Base-by-base conservation (phyloP, 2,329 filamentous ascomycete species). In the Chlorencoelia australis region DNA sequence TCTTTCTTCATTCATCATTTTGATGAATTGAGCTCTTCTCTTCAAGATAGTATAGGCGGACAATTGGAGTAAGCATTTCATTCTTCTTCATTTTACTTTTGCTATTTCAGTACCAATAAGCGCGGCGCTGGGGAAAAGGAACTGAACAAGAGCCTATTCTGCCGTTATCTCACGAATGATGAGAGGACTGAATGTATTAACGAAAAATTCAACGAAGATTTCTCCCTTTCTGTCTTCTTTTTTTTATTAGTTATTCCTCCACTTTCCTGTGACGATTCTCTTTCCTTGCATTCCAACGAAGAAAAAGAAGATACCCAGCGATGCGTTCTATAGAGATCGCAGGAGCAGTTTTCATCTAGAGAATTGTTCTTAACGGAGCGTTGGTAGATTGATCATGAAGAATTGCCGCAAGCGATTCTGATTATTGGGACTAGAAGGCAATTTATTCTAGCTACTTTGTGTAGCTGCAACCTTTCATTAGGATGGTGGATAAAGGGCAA, bases 361-460 rank as follows among this genome's bases (percentile, higher is more conserved):
- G 74, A 69, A 64, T 67, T 71, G 69, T 65, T 68, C 78, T 79
- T 80, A 84, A 85, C 80, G 81, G 80, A 85, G 75, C 80, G 77
- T 81, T 83, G 80, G 81, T 58, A 86, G 51, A 57, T 53, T 50
- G 34, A 54, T 29, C 31, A 33, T 44, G 35, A 31, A 39, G 48
- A 41, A 43, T 49, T 42, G 34, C 22, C 44, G 39, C 35, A 39
- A 22, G 13, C 30, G 24, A 18, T 17, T 35, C n/a, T 18, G 14
- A 32, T 46, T 43, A 26, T 50, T 50, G 55, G 49, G 48, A 55
- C 35, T 48, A 51, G 48, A 57, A 56, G 48, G 56, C 53, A 48
- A 53, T 49, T 56, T 51, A 47, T 56, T 53, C 49, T 42, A 41
- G 49, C 40, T 21, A 17, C 43, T 40, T 43, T n/a, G n/a, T n/a